Conservation (phyloP, 768 basidiomycete genomes). For the Amanita exitialis region DNA sequence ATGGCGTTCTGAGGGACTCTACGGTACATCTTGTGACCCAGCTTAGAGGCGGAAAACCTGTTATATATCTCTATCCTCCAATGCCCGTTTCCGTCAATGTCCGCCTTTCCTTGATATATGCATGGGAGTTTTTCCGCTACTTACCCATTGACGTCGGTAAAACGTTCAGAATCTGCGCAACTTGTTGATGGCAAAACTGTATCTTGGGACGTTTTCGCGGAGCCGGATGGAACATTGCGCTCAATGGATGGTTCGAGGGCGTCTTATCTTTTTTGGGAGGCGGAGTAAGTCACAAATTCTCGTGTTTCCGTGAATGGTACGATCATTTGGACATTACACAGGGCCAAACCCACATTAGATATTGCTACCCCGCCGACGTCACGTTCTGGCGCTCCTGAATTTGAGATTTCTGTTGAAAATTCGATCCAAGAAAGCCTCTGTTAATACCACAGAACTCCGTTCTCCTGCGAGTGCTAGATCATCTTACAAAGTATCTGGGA, state of each 20-base stretch:
- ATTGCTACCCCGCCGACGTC: not conserved
- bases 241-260: not conserved
- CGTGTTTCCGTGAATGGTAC: not conserved
- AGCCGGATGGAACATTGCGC: not conserved
- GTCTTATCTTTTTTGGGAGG: not conserved
- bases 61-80: not conserved
- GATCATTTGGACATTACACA: not conserved
- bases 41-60: too few species aligned
- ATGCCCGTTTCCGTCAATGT: not conserved
- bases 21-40: not conserved
- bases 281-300: not conserved
- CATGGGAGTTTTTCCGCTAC: not conserved
- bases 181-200: not conserved
- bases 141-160: not conserved
- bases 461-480: not conserved
- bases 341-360: not conserved
- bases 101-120: not conserved
- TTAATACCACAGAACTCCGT: not conserved
- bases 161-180: not conserved
- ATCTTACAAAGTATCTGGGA: not conserved
- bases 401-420: not conserved
- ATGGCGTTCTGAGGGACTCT: not conserved
- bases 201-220: not conserved
- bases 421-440: not conserved
- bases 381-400: not conserved